Conservation (phyloP, 2,329 filamentous ascomycete species). For the Nemania sp. region DNA sequence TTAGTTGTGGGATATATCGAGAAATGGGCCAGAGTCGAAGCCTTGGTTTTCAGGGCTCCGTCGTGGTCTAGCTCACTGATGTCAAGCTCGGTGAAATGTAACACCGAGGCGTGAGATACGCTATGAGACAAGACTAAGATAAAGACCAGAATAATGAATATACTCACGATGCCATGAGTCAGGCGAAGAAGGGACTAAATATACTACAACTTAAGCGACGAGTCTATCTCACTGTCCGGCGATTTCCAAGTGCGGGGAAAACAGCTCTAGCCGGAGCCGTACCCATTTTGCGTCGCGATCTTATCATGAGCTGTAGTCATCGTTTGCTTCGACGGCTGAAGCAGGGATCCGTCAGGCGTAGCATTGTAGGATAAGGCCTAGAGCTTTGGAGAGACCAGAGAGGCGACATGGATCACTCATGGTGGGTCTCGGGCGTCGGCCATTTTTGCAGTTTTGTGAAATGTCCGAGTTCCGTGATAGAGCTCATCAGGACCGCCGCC, state of each 20-base stretch:
- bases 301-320: constrained; percentile 10
- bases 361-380: background rate
- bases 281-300: constrained; percentile 6
- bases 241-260: constrained; percentile 23
- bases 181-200: background rate
- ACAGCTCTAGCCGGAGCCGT: constrained; percentile 1
- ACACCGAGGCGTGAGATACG: background rate
- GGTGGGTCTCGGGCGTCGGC: no score
- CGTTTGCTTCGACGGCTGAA: background rate
- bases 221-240: background rate
- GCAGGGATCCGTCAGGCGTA: constrained; percentile 11
- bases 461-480: no score
- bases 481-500: no score
- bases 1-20: background rate
- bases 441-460: no score
- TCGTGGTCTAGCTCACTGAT: background rate
- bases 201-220: background rate
- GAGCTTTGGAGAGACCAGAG: background rate
- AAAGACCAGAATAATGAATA: background rate
- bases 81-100: background rate
- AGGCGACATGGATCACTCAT: background rate
- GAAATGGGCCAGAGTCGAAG: background rate
- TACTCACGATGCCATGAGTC: background rate
- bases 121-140: background rate
- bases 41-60: background rate